A percentile compares a stretch with the other conserved stretches of the same genome.
Evolutionary conservation across 106 monocot genomes (phyloP).

Genomic region (Triglochin maritima): DNA sequence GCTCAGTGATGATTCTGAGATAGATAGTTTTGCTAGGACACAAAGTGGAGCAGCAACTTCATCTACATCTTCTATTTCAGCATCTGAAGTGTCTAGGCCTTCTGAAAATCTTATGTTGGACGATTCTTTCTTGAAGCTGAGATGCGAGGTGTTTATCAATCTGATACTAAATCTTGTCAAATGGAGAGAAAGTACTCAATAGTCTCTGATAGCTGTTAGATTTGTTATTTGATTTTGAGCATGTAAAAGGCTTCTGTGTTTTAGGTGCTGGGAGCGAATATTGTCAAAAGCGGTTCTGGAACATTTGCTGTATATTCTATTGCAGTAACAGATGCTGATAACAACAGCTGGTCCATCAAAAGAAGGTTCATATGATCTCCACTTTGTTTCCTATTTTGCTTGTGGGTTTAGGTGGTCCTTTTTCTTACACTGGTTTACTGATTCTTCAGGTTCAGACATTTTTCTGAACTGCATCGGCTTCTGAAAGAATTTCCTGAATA

Average conservation of each 20-base stretch:
- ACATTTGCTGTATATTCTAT: conserved; percentile 91
- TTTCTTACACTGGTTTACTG: conserved; percentile 6
- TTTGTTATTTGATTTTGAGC: not conserved
- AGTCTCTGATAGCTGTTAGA: not conserved
- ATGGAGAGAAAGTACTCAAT: no score
- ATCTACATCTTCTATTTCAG: conserved; percentile 38
- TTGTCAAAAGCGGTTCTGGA: conserved; percentile 87
- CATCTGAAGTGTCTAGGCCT: conserved; percentile 34
- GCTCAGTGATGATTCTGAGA: conserved; percentile 36
- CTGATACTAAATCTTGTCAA: not conserved
- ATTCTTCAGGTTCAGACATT: conserved; percentile 73
- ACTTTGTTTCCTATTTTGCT: not conserved
- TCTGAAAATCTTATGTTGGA: conserved; percentile 44
- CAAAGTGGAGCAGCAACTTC: conserved; percentile 51
- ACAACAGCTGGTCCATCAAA: conserved; percentile 91
- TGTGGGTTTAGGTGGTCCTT: not conserved
- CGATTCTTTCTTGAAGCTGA: conserved; percentile 81
- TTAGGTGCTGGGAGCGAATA: conserved; percentile 79
- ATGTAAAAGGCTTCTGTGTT: not conserved
- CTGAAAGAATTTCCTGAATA: conserved; percentile 89
- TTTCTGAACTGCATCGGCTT: conserved; percentile 84
- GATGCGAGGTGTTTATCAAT: conserved; percentile 64
- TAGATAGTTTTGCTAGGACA: conserved; percentile 38
- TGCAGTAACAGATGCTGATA: conserved; percentile 81
- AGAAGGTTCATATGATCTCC: conserved; percentile 45